These are phyloP conservation scores for Coemansia sp. DNA, from an alignment of 192 early-diverging fungal species.

Conservation along the genomic window DNA sequence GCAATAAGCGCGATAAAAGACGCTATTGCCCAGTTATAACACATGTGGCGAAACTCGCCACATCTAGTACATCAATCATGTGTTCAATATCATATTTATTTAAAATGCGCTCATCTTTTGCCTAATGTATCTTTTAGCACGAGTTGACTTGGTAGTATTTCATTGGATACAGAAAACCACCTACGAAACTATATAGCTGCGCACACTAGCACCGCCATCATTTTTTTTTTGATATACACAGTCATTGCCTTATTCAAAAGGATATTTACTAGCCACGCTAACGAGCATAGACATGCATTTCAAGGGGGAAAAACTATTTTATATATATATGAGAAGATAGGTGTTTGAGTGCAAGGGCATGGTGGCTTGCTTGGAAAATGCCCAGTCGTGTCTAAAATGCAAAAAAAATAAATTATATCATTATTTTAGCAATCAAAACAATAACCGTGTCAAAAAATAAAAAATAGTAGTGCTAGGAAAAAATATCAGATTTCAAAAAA, in stretches of 20 bases:
- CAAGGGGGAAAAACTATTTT: too few relatives aligned
- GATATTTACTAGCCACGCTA: slow-evolving; percentile 6
- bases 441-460: not conserved
- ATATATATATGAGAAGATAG: not conserved
- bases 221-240: not conserved
- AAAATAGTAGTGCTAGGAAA: not conserved
- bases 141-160: not conserved
- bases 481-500: not conserved
- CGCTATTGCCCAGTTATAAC: too few relatives aligned
- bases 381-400: not conserved
- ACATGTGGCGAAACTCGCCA: too few relatives aligned
- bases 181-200: too few relatives aligned
- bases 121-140: too few relatives aligned
- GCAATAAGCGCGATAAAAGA: too few relatives aligned
- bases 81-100: too few relatives aligned
- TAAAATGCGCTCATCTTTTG: too few relatives aligned
- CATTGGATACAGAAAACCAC: not conserved
- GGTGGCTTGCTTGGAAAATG: not conserved
- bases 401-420: not conserved
- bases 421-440: not conserved
- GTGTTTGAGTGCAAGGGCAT: not conserved
- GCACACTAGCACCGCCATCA: too few relatives aligned
- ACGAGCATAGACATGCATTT: not conserved
- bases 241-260: not conserved
- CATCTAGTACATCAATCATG: too few relatives aligned